Evolutionary conservation across 1,139 yeast species (phyloP).

Genomic region (Chernovozyma aurita): DNA sequence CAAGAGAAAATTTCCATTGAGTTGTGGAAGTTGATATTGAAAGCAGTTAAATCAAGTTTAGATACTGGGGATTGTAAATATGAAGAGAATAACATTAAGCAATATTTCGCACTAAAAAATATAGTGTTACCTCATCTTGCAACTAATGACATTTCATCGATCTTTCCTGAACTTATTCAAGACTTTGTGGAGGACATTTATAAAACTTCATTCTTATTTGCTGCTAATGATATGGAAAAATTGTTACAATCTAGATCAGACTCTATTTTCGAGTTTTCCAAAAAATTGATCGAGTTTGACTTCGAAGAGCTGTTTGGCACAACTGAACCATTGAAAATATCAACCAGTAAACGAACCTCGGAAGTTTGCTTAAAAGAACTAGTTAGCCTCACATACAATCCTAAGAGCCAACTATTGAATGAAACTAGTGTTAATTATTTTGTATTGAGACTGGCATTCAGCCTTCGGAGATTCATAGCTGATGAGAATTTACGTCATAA

Average conservation of each 20-base stretch:
- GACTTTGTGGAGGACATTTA: slow-evolving; percentile 36
- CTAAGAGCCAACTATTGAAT: slow-evolving; percentile 8
- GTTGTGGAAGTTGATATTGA: slow-evolving; percentile 45
- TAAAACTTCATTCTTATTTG: slow-evolving; percentile 33
- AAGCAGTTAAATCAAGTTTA: slow-evolving; percentile 40
- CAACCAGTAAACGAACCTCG: slow-evolving; percentile 24
- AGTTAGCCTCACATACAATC: slow-evolving; percentile 16
- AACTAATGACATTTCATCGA: slow-evolving; percentile 15
- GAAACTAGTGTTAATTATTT: slow-evolving; percentile 20
- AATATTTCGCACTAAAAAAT: slow-evolving; percentile 39
- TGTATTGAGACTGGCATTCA: slow-evolving; percentile 27
- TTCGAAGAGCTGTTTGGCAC: slow-evolving; percentile 31
- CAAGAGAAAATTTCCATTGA: slow-evolving; percentile 19
- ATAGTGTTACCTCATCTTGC: slow-evolving; percentile 38
- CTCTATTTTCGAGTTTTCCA: slow-evolving; percentile 11
- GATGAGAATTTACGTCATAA: slow-evolving; percentile 25
- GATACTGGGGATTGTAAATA: slow-evolving; percentile 23
- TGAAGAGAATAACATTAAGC: slow-evolving; percentile 46
- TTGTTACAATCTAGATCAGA: slow-evolving; percentile 10
- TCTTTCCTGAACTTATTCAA: slow-evolving; percentile 27
- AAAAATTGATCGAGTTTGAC: slow-evolving; percentile 18
- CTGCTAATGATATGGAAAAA: slow-evolving; percentile 25
- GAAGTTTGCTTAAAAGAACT: slow-evolving; percentile 30
- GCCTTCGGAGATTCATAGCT: slow-evolving; percentile 32
- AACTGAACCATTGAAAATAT: slow-evolving; percentile 22